These are phyloP conservation scores for Diddensiella transvaalensis DNA, from an alignment of 805 yeast species.

Conservation along the genomic window DNA sequence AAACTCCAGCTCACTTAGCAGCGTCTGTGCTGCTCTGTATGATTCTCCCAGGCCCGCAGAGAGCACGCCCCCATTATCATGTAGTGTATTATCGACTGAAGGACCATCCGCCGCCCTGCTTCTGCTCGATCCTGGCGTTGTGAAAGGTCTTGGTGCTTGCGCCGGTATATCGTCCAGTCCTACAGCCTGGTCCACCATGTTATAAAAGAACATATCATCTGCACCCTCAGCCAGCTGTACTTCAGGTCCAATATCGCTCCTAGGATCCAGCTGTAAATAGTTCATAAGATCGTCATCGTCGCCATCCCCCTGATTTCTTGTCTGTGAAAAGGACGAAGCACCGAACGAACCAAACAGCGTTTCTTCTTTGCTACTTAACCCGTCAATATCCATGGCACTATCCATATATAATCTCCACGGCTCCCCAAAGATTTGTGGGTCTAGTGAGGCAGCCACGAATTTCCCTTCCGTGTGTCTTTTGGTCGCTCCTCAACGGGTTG, in stretches of 20 bases:
- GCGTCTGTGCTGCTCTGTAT: conserved; percentile 47
- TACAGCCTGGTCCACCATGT: background rate
- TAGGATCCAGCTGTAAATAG: conserved; percentile 3
- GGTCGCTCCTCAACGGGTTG: no score
- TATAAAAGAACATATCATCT: background rate
- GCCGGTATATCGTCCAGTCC: background rate
- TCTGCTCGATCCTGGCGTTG: background rate
- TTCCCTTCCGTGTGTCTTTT: no score
- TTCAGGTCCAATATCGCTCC: background rate
- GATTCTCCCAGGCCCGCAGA: background rate
- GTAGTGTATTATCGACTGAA: background rate
- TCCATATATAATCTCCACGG: no score
- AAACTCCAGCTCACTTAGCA: conserved; percentile 50
- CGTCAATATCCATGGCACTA: background rate
- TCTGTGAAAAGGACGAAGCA: background rate
- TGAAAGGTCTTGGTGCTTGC: background rate
- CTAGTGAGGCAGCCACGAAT: no score
- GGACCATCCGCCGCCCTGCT: background rate
- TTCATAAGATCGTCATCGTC: conserved; percentile 6
- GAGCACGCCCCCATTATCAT: background rate
- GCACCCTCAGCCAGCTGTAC: background rate
- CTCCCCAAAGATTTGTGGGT: no score
- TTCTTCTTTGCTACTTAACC: background rate
- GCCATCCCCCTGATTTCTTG: background rate
- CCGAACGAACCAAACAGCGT: background rate